A percentile compares a stretch with the other conserved stretches of the same genome.
Conservation (phyloP, 805 yeast species). For the Nakazawaea populi region DNA sequence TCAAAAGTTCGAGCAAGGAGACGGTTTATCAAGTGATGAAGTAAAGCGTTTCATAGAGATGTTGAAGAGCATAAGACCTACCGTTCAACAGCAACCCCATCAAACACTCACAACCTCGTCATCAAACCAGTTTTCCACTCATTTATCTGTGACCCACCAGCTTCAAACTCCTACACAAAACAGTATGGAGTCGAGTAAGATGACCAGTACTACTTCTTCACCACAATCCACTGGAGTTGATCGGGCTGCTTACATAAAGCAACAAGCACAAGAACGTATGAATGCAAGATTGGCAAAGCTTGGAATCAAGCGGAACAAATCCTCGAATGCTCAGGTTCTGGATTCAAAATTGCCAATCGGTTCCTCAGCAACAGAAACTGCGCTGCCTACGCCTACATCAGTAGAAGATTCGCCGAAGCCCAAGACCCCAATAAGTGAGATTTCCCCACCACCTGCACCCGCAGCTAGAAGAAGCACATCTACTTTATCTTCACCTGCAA, state of each 20-base stretch:
- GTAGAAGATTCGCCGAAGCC: slow-evolving; percentile 4
- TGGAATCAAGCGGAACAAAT: slow-evolving; percentile 46
- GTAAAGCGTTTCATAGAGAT: slow-evolving; percentile 59
- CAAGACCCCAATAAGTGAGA: not conserved
- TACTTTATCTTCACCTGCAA: slow-evolving; percentile 9
- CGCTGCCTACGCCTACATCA: slow-evolving; percentile 4
- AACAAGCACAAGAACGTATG: slow-evolving; percentile 79
- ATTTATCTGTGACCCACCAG: slow-evolving; percentile 5
- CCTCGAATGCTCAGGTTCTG: not conserved
- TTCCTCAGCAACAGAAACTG: not conserved
- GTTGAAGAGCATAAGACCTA: slow-evolving; percentile 33
- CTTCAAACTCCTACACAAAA: not conserved
- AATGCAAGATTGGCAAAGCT: slow-evolving; percentile 76
- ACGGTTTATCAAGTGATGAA: slow-evolving; percentile 60
- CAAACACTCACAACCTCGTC: slow-evolving; percentile 5
- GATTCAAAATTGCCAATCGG: not conserved
- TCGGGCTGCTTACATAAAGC: slow-evolving; percentile 74
- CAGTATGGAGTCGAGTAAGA: slow-evolving; percentile 7
- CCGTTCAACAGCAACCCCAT: slow-evolving; percentile 7
- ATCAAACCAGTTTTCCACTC: not conserved
- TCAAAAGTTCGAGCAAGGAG: slow-evolving; percentile 76
- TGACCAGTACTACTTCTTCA: not conserved
- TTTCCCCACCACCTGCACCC: slow-evolving; percentile 14
- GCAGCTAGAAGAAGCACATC: slow-evolving; percentile 8
- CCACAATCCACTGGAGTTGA: slow-evolving; percentile 35